A percentile compares a stretch with the other conserved stretches of the same genome.
Evolutionary conservation across 2,329 filamentous ascomycete genomes (phyloP).

Genomic region (Aspergillus sp.): DNA sequence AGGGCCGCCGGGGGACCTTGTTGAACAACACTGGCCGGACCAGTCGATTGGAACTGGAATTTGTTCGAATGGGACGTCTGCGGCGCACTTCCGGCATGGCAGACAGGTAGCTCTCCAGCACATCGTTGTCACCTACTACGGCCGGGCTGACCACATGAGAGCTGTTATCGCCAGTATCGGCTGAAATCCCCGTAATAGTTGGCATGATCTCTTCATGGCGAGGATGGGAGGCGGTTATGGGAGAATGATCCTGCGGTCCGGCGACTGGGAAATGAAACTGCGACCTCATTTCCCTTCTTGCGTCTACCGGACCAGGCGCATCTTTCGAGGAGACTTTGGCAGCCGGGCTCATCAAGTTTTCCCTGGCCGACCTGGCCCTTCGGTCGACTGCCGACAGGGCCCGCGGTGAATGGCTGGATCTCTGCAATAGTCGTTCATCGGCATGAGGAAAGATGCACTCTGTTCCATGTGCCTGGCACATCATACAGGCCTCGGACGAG

Average conservation of each 20-base stretch:
- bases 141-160: conserved; percentile 46
- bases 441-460: conserved; percentile 38
- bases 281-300: no score
- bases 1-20: conserved; percentile 38
- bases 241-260: no score
- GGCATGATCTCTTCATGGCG: conserved; percentile 3
- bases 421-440: conserved; percentile 4
- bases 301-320: no score
- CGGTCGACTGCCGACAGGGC: background rate
- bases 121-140: conserved; percentile 44
- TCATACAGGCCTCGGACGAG: conserved; percentile 36
- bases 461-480: conserved; percentile 44
- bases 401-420: background rate
- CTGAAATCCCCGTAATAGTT: conserved; percentile 9
- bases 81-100: conserved; percentile 13
- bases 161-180: conserved; percentile 25
- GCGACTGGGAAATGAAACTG: no score
- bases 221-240: no score
- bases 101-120: conserved; percentile 45
- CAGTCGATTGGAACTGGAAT: conserved; percentile 12
- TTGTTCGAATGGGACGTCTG: conserved; percentile 13
- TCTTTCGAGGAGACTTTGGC: no score
- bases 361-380: background rate
- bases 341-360: no score
- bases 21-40: conserved; percentile 37